Evolutionary conservation across 306 rosid genomes (phyloP), one percentile per base, ranked within the genome.

Genomic region (Biancaea sappan): DNA sequence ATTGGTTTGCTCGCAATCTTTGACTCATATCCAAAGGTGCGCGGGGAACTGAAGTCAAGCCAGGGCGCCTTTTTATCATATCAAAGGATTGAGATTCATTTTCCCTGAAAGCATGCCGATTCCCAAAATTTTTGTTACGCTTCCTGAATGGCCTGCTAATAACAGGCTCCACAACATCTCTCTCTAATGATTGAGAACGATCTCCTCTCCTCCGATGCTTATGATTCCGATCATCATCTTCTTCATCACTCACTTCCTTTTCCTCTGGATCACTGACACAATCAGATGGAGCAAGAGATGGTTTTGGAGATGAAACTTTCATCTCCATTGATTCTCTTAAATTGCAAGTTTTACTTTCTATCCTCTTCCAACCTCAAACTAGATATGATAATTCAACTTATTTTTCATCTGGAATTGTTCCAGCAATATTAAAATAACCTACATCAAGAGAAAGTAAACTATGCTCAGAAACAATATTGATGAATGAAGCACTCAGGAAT

Each of bases 161-260:
- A 78, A 83, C 93, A 79, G 86, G 94, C 61, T 92, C 97, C 0
- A 83, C 67, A 72, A 77, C 56, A 76, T 92, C 99, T 82, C 88
- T 86, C 84, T 95, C 99, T 78, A 81, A 84, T 56, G 98, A 95
- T 69, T 87, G 92, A 77, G 99, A 92, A 48, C 81, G 88, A 44
- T 82, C 81, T 25, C 82, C 97, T 76, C 85, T 84, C 79, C 96
- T 84, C 58, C 97, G 88, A 88, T 92, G 96, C 80, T 92, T 92
- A 79, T 92, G 99, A 86, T 95, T 95, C 65, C 99, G 87, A 77
- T 95, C 99, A 64, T 92, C 98, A 46, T 94, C 99, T 25, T 94
- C 97, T 0, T 95, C 99, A 25, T 95, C 99, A 66, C 96, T 95
- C 62, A 95, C 85, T 84, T 95, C 99, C 87, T 89, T 90, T 74